Evolutionary conservation across 371 early-diverging fungal species (phyloP).

Genomic region (Apophysomyces elegans): DNA sequence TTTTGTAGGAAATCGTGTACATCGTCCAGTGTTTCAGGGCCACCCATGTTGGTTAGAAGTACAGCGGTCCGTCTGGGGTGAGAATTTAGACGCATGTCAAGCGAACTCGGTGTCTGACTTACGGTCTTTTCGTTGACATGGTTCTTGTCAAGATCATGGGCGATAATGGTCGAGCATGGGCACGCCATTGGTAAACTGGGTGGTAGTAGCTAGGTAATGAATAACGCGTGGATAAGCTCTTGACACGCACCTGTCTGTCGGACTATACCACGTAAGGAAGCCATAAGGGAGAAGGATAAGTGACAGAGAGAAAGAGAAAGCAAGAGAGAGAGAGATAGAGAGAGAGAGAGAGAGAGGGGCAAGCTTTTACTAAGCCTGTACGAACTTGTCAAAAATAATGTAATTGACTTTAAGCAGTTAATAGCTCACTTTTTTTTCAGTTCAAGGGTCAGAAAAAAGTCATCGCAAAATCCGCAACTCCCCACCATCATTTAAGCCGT

Average conservation of each 20-base stretch:
- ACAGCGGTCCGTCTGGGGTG: constrained; percentile 73
- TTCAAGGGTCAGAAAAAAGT: background rate
- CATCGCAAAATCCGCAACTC: background rate
- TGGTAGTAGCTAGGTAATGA: background rate
- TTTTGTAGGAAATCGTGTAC: constrained; percentile 83
- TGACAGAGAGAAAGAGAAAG: background rate
- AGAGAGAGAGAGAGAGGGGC: background rate
- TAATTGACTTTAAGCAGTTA: background rate
- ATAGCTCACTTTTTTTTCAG: background rate
- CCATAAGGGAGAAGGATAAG: background rate
- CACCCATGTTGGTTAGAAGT: constrained; percentile 93
- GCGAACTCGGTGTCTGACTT: background rate
- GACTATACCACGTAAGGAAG: constrained; percentile 1
- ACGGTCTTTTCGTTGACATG: constrained; percentile 9
- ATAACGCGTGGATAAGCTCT: constrained; percentile 1
- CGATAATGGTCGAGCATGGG: background rate
- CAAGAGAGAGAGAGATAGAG: too few relatives aligned
- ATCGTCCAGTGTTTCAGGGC: constrained; percentile 78
- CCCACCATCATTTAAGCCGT: background rate
- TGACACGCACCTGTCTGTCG: background rate
- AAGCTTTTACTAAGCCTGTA: background rate
- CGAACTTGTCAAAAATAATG: background rate
- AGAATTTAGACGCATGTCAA: background rate
- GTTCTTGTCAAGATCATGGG: background rate
- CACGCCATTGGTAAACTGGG: background rate